Conservation (phyloP, 164 flowering plant genomes). For the Vitis rotundifolia region DNA sequence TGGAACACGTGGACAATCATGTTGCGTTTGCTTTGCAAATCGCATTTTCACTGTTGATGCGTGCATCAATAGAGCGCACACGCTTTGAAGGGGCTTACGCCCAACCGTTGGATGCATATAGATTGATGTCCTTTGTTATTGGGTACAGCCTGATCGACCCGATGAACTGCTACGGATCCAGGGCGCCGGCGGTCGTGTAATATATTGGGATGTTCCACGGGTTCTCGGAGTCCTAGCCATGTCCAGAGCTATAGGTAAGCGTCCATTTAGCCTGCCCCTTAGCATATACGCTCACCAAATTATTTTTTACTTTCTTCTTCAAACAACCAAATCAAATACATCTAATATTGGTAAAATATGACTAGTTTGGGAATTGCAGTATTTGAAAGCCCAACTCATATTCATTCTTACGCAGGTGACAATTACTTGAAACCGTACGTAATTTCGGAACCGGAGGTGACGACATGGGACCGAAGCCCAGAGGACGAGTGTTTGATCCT, state of each 20-base stretch:
- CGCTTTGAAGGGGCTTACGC: too few species aligned
- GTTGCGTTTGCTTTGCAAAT: too few species aligned
- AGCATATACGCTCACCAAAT: too few species aligned
- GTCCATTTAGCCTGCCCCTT: too few species aligned
- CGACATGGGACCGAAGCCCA: conserved; percentile 42
- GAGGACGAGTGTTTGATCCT: conserved; percentile 75
- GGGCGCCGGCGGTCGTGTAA: conserved; percentile 73
- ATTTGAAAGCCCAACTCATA: too few species aligned
- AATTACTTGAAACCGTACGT: conserved; percentile 75
- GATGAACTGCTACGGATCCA: conserved; percentile 73
- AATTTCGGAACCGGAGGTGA: conserved; percentile 68
- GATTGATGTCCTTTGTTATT: not conserved
- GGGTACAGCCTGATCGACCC: conserved; percentile 71
- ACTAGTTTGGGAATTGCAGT: too few species aligned
- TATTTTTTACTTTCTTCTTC: too few species aligned
- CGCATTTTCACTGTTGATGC: too few species aligned
- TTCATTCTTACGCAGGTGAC: conserved; percentile 40
- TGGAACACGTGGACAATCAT: too few species aligned
- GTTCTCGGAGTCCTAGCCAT: conserved; percentile 82
- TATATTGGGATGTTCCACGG: conserved; percentile 74
- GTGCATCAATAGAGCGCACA: too few species aligned
- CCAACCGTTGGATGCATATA: not conserved
- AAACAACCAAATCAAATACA: too few species aligned
- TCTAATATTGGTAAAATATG: too few species aligned
- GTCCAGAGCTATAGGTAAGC: conserved; percentile 72